phyloP scores from a whole-genome alignment of 2,329 filamentous ascomycete species.

The Chaetomium olivaceum region DNA sequence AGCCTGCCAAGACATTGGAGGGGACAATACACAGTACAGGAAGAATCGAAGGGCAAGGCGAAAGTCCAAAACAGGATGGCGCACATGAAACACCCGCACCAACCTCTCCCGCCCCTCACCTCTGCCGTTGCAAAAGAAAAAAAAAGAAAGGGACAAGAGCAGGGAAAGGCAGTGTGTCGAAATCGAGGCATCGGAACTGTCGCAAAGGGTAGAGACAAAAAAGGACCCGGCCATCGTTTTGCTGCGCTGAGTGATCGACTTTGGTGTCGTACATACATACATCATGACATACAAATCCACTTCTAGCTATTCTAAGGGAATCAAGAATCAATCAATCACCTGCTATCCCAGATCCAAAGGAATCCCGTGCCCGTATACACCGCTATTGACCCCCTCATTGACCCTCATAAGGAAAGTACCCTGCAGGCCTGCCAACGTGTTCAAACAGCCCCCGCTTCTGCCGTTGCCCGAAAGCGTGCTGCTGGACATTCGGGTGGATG shows the following conservation, averaged over 20 bases:
- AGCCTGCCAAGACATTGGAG: not conserved
- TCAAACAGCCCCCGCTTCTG: constrained; percentile 22
- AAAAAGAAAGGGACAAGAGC: not conserved
- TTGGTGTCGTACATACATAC: not conserved
- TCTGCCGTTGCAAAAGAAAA: not conserved
- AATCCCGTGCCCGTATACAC: constrained; percentile 25
- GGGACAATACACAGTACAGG: not conserved
- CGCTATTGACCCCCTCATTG: constrained; percentile 15
- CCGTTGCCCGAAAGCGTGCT: constrained; percentile 28
- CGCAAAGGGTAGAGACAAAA: not conserved
- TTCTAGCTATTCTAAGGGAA: constrained; percentile 17
- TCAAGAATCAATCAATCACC: constrained; percentile 13
- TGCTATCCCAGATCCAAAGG: constrained; percentile 19
- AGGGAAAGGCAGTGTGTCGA: not conserved
- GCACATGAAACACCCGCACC: constrained; percentile 1
- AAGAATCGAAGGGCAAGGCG: not conserved
- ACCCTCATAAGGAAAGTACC: constrained; percentile 19
- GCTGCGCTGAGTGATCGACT: not conserved
- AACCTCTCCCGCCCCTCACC: not conserved
- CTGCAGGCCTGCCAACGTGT: constrained; percentile 23
- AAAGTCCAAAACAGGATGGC: not conserved
- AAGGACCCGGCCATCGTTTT: not conserved
- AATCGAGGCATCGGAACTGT: not conserved
- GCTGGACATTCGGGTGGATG: constrained; percentile 31
- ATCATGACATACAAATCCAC: not conserved